phyloP scores from a whole-genome alignment of 257 asterid species.

The Przewalskia tangutica region DNA sequence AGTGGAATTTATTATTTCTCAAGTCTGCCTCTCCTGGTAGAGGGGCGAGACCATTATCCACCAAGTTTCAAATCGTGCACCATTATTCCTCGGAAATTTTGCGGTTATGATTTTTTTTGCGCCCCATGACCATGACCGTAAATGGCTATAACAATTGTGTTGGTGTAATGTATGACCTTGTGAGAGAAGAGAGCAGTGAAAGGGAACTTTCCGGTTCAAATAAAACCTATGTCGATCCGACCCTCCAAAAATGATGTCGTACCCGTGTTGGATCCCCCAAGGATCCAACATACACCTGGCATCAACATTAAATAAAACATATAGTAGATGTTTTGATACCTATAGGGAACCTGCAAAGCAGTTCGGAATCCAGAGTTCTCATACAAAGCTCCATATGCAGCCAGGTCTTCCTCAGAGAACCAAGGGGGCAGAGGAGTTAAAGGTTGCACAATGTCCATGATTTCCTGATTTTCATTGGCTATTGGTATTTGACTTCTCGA shows the following conservation, averaged over 20 bases:
- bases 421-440: slow-evolving; percentile 47
- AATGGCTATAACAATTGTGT: neutral
- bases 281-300: neutral
- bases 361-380: slow-evolving; percentile 51
- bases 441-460: slow-evolving; percentile 31
- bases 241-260: neutral
- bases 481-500: slow-evolving; percentile 1
- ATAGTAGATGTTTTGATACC: slow-evolving; percentile 20
- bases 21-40: neutral
- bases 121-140: neutral
- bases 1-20: neutral
- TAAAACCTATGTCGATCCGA: neutral
- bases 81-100: neutral
- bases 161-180: neutral
- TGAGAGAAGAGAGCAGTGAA: neutral
- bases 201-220: neutral
- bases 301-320: neutral
- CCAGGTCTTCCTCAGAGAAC: slow-evolving; percentile 50
- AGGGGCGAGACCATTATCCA: neutral
- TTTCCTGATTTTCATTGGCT: slow-evolving; percentile 34
- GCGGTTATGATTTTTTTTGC: neutral
- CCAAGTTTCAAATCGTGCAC: neutral
- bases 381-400: slow-evolving; percentile 39
- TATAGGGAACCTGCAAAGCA: slow-evolving; percentile 53
- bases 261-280: neutral